Evolutionary conservation across 2,329 filamentous ascomycete species (phyloP).

Genomic region (Cladosporium sp.): DNA sequence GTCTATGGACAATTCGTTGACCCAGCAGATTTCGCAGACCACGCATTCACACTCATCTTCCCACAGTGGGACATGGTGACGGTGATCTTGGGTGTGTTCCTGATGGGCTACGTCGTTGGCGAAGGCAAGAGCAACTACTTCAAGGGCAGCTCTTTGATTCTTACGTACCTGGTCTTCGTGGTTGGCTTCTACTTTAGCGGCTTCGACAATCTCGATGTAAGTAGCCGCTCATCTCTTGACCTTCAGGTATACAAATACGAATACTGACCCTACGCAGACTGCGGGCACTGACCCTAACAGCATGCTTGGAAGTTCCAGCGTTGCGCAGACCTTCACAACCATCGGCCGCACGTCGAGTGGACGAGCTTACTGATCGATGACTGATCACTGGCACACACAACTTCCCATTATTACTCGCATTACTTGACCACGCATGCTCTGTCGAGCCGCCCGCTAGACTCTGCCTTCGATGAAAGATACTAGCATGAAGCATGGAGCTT

Average conservation of each 20-base stretch:
- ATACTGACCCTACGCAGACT: slow-evolving; percentile 16
- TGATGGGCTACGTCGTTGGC: slow-evolving; percentile 95
- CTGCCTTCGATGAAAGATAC: not conserved
- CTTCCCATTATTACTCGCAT: no score
- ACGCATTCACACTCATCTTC: slow-evolving; percentile 83
- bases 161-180: slow-evolving; percentile 89
- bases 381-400: no score
- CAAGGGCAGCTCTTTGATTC: slow-evolving; percentile 91
- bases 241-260: no score
- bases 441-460: not conserved
- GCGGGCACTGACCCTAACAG: slow-evolving; percentile 23
- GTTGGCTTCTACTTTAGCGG: slow-evolving; percentile 86
- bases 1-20: slow-evolving; percentile 59
- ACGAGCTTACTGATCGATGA: slow-evolving; percentile 29
- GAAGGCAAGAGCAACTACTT: slow-evolving; percentile 99
- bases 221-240: not conserved
- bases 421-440: not conserved
- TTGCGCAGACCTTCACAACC: slow-evolving; percentile 35
- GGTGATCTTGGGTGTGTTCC: slow-evolving; percentile 90
- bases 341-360: slow-evolving; percentile 37
- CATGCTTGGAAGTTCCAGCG: slow-evolving; percentile 19
- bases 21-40: slow-evolving; percentile 51
- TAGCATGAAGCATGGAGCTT: not conserved
- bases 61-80: slow-evolving; percentile 99
- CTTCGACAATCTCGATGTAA: slow-evolving; percentile 53